Conservation (phyloP, 805 yeast genomes). For the Yarrowia sp. region DNA sequence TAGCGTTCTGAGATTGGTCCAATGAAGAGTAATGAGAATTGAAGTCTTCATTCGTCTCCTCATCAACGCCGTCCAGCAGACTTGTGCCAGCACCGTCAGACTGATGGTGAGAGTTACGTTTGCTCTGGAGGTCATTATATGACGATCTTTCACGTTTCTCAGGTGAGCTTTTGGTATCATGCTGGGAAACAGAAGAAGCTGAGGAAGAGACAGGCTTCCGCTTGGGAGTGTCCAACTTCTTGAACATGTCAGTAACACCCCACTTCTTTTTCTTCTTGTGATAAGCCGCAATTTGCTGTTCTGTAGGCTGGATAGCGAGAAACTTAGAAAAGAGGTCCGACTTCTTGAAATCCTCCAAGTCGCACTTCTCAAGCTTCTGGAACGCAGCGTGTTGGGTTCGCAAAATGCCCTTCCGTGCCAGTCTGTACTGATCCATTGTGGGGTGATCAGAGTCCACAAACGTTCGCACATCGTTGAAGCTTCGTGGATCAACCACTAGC, state of each 20-base stretch:
- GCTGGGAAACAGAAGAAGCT: not conserved
- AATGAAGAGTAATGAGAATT: not conserved
- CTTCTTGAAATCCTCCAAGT: constrained; percentile 57
- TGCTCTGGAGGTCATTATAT: not conserved
- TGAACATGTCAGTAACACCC: constrained; percentile 11
- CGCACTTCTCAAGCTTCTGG: constrained; percentile 48
- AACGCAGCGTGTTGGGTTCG: constrained; percentile 54
- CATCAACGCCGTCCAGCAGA: not conserved
- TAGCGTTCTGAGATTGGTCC: not conserved
- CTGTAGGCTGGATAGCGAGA: constrained; percentile 15
- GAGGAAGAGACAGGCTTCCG: not conserved
- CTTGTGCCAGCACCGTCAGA: not conserved
- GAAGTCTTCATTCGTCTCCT: not conserved
- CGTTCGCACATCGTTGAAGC: constrained; percentile 37
- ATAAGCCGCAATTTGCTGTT: constrained; percentile 4
- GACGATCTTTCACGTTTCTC: not conserved
- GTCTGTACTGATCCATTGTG: constrained; percentile 40
- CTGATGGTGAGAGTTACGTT: not conserved
- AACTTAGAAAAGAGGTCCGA: constrained; percentile 53
- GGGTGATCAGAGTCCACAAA: constrained; percentile 37
- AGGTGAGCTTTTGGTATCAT: not conserved
- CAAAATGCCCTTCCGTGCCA: constrained; percentile 60
- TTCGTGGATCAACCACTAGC: constrained; percentile 24
- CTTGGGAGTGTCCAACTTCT: constrained; percentile 4
- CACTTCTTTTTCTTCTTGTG: constrained; percentile 15